Evolutionary conservation across 768 basidiomycete species (phyloP).

Genomic region (Sistotremastrum niveocremeum): DNA sequence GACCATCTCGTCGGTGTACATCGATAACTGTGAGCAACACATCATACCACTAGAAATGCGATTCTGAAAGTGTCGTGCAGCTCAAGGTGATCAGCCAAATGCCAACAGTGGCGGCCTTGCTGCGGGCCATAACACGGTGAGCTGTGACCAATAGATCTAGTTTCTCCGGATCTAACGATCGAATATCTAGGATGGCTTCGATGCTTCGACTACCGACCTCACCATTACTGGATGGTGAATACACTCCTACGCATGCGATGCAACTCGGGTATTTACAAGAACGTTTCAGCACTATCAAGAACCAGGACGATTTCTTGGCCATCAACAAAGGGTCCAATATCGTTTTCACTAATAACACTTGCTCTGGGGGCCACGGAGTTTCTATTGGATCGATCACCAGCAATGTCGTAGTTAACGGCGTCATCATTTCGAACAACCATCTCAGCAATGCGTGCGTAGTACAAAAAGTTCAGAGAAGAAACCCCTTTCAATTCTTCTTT

Average conservation of each 20-base stretch:
- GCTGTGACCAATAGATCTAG: not conserved
- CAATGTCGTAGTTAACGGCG: constrained; percentile 28
- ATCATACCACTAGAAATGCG: not conserved
- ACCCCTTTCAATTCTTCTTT: not conserved
- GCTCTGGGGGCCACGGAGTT: constrained; percentile 50
- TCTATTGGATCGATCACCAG: constrained; percentile 48
- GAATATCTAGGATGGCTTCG: constrained; percentile 17
- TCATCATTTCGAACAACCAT: constrained; percentile 37
- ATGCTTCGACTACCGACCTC: constrained; percentile 9
- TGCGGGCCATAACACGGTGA: constrained; percentile 24
- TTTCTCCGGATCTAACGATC: not conserved
- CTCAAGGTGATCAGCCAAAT: constrained; percentile 38
- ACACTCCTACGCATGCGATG: not conserved
- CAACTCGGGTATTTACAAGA: not conserved
- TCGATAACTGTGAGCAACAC: constrained; percentile 40
- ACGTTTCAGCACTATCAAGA: not conserved
- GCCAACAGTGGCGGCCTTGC: constrained; percentile 31
- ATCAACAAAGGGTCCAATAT: constrained; percentile 24
- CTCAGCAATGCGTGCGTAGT: constrained; percentile 36
- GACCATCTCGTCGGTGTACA: constrained; percentile 31
- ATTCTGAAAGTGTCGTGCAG: constrained; percentile 17
- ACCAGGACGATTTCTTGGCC: constrained; percentile 51
- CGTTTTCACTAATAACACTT: constrained; percentile 34
- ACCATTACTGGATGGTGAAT: not conserved
- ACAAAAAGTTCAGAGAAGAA: not conserved